Percentiles rank a stretch among this genome's conserved stretches.
phyloP scores from a whole-genome alignment of 768 basidiomycete genomes.

The Paxillus involutus region DNA sequence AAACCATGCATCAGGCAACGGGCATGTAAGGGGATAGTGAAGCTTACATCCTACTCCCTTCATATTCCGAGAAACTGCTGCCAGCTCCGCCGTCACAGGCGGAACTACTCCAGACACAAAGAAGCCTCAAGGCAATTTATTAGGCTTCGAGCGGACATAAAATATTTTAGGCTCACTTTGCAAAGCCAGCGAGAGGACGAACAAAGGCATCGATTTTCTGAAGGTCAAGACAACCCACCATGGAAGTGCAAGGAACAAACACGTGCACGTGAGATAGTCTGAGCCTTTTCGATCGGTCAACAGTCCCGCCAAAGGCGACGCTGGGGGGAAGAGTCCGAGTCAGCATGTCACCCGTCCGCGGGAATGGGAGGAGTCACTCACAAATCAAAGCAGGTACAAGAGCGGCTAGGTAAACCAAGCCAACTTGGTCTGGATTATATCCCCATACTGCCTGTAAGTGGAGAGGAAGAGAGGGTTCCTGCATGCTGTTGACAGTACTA shows the following conservation, averaged over 20 bases:
- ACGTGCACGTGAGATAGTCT: conserved; percentile 51
- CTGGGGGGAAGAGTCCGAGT: conserved; percentile 31
- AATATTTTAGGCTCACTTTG: conserved; percentile 43
- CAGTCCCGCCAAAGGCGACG: conserved; percentile 60
- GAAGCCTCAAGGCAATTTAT: conserved; percentile 43
- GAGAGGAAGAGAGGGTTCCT: conserved; percentile 59
- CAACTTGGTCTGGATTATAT: conserved; percentile 50
- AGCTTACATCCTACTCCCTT: conserved; percentile 68
- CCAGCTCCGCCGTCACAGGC: conserved; percentile 67
- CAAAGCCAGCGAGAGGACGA: conserved; percentile 40
- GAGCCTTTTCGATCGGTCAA: conserved; percentile 55
- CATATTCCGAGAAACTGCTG: conserved; percentile 52
- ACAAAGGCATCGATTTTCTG: conserved; percentile 48
- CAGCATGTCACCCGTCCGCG: neutral
- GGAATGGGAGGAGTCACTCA: conserved; percentile 32
- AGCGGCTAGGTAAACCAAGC: conserved; percentile 65
- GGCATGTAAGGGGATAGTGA: neutral
- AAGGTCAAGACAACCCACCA: conserved; percentile 63
- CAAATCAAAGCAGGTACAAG: conserved; percentile 67
- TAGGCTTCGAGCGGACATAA: neutral
- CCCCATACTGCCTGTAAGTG: conserved; percentile 51
- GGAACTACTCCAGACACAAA: conserved; percentile 60
- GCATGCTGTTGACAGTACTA: conserved; percentile 48
- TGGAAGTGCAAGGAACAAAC: conserved; percentile 53
- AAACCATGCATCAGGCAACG: neutral